Percentiles rank a stretch among this genome's conserved stretches.
phyloP scores from a whole-genome alignment of 2,329 filamentous ascomycete genomes.

The Pseudopyrenochaeta lycopersici region DNA sequence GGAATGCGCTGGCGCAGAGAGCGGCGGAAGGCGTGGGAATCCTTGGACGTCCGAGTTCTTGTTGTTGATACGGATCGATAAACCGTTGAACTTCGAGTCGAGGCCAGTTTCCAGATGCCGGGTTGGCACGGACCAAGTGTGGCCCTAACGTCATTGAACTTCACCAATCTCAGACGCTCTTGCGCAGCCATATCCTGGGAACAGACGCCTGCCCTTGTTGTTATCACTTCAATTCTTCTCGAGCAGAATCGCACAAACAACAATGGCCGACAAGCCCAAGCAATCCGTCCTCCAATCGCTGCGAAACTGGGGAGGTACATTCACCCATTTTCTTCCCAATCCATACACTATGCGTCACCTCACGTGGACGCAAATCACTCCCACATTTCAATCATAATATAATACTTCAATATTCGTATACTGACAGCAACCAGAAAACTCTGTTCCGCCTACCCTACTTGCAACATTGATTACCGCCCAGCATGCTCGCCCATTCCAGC shows the following conservation, averaged over 20 bases:
- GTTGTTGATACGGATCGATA: conserved; percentile 22
- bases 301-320: conserved; percentile 63
- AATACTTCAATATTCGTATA: neutral
- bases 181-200: neutral
- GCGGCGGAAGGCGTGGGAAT: neutral
- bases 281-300: conserved; percentile 56
- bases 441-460: conserved; percentile 70
- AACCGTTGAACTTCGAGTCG: conserved; percentile 27
- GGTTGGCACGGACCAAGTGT: conserved; percentile 25
- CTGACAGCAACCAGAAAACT: conserved; percentile 60
- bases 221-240: neutral
- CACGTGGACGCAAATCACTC: conserved; percentile 21
- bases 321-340: neutral
- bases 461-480: conserved; percentile 73
- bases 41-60: neutral
- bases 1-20: conserved; percentile 1
- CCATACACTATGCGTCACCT: conserved; percentile 6
- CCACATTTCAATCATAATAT: neutral
- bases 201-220: neutral
- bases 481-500: conserved; percentile 71
- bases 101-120: conserved; percentile 41
- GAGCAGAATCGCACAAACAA: neutral
- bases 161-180: conserved; percentile 18
- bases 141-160: conserved; percentile 36
- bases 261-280: conserved; percentile 52